phyloP scores from a whole-genome alignment of 2,329 filamentous ascomycete genomes.

The Scedosporium boydii region DNA sequence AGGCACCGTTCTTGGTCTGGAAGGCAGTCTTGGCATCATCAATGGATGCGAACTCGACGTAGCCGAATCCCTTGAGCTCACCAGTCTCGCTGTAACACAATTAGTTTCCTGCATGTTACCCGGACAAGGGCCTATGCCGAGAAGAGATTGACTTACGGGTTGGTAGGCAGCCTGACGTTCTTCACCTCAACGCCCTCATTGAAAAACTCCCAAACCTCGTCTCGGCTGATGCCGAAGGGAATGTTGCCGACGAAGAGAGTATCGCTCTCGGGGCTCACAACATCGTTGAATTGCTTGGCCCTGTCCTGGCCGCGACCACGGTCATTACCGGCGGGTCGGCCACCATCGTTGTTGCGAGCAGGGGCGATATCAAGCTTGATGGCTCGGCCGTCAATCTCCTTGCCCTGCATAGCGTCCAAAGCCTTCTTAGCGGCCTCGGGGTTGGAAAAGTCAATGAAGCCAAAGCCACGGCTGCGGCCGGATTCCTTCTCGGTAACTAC shows the following conservation, averaged over 20 bases:
- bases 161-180: slow-evolving; percentile 80
- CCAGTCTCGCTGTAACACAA: slow-evolving; percentile 54
- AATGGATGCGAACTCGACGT: slow-evolving; percentile 72
- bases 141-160: slow-evolving; percentile 44
- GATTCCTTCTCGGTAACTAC: slow-evolving; percentile 75
- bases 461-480: slow-evolving; percentile 83
- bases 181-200: slow-evolving; percentile 59
- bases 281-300: slow-evolving; percentile 66
- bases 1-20: slow-evolving; percentile 57
- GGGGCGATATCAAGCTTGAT: slow-evolving; percentile 72
- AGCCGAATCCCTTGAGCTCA: slow-evolving; percentile 84
- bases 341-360: slow-evolving; percentile 34
- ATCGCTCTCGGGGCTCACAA: slow-evolving; percentile 67
- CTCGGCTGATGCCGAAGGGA: slow-evolving; percentile 73
- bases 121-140: slow-evolving; percentile 6
- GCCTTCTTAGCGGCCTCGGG: slow-evolving; percentile 61
- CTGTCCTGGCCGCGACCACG: slow-evolving; percentile 53
- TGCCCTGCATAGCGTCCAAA: slow-evolving; percentile 63
- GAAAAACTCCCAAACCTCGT: slow-evolving; percentile 66
- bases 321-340: slow-evolving; percentile 23
- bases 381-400: slow-evolving; percentile 63
- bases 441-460: slow-evolving; percentile 79
- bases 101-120: slow-evolving; percentile 16
- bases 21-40: slow-evolving; percentile 76
- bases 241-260: slow-evolving; percentile 91